These are phyloP conservation scores for Alternaria gansuensis DNA, from an alignment of 2,329 filamentous ascomycete species.

Conservation along the genomic window DNA sequence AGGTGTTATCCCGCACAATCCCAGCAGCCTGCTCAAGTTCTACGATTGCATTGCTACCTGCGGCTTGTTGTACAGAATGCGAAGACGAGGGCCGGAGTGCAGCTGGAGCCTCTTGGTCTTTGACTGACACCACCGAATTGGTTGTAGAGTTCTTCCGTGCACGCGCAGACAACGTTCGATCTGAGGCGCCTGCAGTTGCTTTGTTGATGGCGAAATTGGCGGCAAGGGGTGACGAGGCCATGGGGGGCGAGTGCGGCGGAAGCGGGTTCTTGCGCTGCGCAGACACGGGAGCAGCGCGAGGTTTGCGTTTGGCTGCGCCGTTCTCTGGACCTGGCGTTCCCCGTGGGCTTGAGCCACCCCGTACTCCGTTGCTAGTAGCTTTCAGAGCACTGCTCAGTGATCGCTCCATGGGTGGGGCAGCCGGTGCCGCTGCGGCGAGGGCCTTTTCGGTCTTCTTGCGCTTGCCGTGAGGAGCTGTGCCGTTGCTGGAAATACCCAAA, in stretches of 20 bases:
- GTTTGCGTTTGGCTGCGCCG: constrained; percentile 69
- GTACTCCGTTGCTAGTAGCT: constrained; percentile 59
- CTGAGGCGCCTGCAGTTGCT: constrained; percentile 52
- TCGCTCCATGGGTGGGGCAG: constrained; percentile 67
- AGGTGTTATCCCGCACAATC: constrained; percentile 36
- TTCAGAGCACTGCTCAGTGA: constrained; percentile 66
- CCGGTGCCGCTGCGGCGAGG: constrained; percentile 43
- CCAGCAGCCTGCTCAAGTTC: constrained; percentile 48
- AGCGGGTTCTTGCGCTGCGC: constrained; percentile 75
- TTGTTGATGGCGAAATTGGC: constrained; percentile 70
- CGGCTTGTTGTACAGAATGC: constrained; percentile 44
- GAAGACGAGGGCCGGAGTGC: constrained; percentile 50
- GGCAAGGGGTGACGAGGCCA: constrained; percentile 78
- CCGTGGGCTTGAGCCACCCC: constrained; percentile 66
- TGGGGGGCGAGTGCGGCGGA: constrained; percentile 71
- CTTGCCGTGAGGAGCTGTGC: constrained; percentile 68
- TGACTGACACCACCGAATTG: constrained; percentile 56
- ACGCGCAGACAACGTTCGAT: constrained; percentile 73
- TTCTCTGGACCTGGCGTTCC: constrained; percentile 70
- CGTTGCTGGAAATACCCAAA: constrained; percentile 69
- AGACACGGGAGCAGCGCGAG: constrained; percentile 71
- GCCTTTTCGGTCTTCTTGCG: constrained; percentile 81
- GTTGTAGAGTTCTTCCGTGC: constrained; percentile 74
- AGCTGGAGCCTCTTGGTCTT: constrained; percentile 56
- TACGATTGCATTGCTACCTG: constrained; percentile 41